Conservation (phyloP, 345 rosid genomes). For the Triadica sebifera region DNA sequence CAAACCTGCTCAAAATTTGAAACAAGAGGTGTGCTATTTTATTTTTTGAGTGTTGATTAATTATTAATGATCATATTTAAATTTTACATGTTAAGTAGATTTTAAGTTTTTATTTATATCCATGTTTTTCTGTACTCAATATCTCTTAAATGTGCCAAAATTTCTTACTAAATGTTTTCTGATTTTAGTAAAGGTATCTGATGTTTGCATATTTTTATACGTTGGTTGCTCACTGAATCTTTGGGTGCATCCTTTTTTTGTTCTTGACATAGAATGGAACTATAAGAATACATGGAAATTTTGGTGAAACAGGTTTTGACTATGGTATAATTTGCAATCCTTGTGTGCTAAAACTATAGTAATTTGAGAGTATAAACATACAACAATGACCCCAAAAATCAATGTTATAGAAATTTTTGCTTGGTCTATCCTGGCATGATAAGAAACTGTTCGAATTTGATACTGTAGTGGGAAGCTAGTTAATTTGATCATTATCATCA, state of each 20-base stretch:
- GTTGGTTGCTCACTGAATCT: neutral
- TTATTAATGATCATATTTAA: neutral
- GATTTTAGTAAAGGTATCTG: neutral
- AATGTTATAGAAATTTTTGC: too few relatives aligned
- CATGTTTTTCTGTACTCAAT: too few relatives aligned
- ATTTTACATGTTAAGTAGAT: neutral
- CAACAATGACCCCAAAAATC: too few relatives aligned
- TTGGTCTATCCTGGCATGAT: too few relatives aligned
- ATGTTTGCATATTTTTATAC: neutral
- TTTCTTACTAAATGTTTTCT: neutral
- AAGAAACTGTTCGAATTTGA: too few relatives aligned
- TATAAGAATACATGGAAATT: neutral
- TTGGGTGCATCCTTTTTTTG: neutral
- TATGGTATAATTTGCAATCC: too few relatives aligned
- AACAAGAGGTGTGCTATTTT: constrained; percentile 49
- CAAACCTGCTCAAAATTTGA: constrained; percentile 40
- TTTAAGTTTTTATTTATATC: neutral
- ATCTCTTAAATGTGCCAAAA: neutral
- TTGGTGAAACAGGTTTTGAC: neutral
- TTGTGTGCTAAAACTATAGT: too few relatives aligned
- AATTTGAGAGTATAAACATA: too few relatives aligned
- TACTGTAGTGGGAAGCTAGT: too few relatives aligned
- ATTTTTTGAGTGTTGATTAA: constrained; percentile 7
- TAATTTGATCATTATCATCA: neutral
- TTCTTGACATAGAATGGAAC: neutral